Percentiles rank a stretch among this genome's conserved stretches.
Evolutionary conservation across 768 basidiomycete species (phyloP).

Genomic region (Mycena galericulata): DNA sequence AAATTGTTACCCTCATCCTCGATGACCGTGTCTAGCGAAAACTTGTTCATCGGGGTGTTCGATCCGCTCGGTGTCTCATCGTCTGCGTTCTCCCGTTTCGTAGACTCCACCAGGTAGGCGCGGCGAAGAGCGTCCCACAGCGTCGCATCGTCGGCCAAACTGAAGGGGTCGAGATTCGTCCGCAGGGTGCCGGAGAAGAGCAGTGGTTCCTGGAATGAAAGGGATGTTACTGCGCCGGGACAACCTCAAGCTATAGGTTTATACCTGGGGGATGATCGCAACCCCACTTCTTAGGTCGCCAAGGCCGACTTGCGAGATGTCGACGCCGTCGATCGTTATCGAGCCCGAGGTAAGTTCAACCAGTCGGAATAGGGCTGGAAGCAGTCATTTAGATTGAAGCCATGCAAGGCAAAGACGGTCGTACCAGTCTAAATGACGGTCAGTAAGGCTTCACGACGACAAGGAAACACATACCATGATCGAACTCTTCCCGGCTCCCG

Average conservation of each 20-base stretch:
- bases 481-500: slow-evolving; percentile 91
- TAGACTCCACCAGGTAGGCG: slow-evolving; percentile 79
- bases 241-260: no score
- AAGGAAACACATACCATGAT: slow-evolving; percentile 67
- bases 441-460: slow-evolving; percentile 35
- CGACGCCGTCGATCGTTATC: slow-evolving; percentile 85
- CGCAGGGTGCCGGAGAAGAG: slow-evolving; percentile 84
- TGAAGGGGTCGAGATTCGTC: slow-evolving; percentile 92
- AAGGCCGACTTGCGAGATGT: slow-evolving; percentile 86
- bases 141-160: slow-evolving; percentile 78
- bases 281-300: slow-evolving; percentile 74
- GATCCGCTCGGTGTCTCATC: slow-evolving; percentile 54
- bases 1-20: slow-evolving; percentile 91
- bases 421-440: slow-evolving; percentile 44
- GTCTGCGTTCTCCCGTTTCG: slow-evolving; percentile 45
- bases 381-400: slow-evolving; percentile 1
- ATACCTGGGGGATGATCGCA: slow-evolving; percentile 89
- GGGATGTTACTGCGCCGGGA: no score
- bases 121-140: slow-evolving; percentile 92
- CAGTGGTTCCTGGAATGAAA: slow-evolving; percentile 78
- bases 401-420: not conserved
- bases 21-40: slow-evolving; percentile 85
- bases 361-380: slow-evolving; percentile 77
- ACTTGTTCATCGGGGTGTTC: slow-evolving; percentile 66
- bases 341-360: slow-evolving; percentile 83